Percentiles rank a stretch among this genome's conserved stretches.
Evolutionary conservation across 176 grass and related monocot species (phyloP).

Genomic region (Oryza brachyantha): DNA sequence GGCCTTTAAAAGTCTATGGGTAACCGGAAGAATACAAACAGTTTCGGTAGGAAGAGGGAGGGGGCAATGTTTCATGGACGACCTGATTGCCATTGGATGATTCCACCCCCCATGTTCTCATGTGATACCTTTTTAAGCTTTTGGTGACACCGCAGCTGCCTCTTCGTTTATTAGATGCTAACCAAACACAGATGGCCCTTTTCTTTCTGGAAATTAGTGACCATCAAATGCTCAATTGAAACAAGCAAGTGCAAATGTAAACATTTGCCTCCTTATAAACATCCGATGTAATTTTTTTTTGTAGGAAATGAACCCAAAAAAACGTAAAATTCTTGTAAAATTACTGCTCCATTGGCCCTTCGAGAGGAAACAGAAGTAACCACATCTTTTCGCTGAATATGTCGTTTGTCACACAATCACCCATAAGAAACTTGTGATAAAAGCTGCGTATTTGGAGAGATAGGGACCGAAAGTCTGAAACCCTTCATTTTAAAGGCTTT

Average conservation of each 20-base stretch:
- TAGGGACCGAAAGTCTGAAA: not conserved
- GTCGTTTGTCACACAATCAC: too few species aligned
- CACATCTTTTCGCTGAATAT: too few species aligned
- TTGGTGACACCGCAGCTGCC: not conserved
- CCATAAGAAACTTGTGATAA: not conserved
- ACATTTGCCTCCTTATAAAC: not conserved
- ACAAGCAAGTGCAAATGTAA: not conserved
- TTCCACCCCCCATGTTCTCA: constrained; percentile 39
- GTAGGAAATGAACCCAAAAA: too few species aligned
- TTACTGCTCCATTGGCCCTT: too few species aligned
- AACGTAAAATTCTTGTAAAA: too few species aligned
- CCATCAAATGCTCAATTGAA: not conserved
- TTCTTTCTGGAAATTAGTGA: not conserved
- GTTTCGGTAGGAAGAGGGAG: constrained; percentile 24
- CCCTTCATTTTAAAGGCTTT: not conserved
- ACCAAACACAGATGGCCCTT: not conserved
- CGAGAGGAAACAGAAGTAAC: too few species aligned
- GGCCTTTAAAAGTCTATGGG: not conserved
- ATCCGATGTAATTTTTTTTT: too few species aligned
- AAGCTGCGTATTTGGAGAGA: not conserved
- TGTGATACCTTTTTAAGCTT: constrained; percentile 9
- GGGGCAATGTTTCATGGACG: constrained; percentile 18
- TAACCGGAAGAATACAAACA: constrained; percentile 14
- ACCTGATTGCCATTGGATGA: constrained; percentile 32
- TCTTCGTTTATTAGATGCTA: constrained; percentile 7